phyloP scores from a whole-genome alignment of 73 alveolate genomes.

The Tetrahymena malaccensis region DNA sequence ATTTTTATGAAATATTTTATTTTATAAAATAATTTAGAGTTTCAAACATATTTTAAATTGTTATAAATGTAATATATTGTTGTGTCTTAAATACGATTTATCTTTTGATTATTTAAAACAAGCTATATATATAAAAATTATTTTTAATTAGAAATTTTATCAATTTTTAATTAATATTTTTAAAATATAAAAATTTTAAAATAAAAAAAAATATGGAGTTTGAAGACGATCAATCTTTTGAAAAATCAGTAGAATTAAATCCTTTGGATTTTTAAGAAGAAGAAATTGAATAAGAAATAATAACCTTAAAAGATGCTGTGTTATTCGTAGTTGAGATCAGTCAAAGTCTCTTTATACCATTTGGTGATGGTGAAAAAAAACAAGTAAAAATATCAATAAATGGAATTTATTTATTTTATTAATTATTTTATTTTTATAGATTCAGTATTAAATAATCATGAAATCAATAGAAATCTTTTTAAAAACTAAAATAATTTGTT shows the following conservation, averaged over 20 bases:
- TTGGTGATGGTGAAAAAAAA: neutral
- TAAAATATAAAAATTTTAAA: too few relatives aligned
- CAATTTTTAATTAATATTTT: too few relatives aligned
- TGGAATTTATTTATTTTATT: neutral
- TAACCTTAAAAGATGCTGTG: neutral
- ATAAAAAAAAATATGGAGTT: neutral
- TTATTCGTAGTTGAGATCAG: neutral
- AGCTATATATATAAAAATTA: neutral
- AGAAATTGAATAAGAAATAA: neutral
- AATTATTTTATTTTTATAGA: neutral
- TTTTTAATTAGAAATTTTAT: too few relatives aligned
- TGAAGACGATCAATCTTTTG: neutral
- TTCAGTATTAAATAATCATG: conserved; percentile 23
- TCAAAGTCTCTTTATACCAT: neutral
- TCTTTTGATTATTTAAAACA: neutral
- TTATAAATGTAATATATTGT: too few relatives aligned
- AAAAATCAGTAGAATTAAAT: neutral
- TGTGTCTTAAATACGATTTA: neutral
- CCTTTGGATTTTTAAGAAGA: neutral
- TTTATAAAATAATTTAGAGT: too few relatives aligned
- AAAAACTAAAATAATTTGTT: conserved; percentile 77
- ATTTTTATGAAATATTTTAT: too few relatives aligned
- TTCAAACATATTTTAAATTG: too few relatives aligned
- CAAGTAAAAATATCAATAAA: neutral
- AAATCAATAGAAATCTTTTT: conserved; percentile 62